Percentiles rank a stretch among this genome's conserved stretches.
These are phyloP conservation scores for Nothophytophthora sp. DNA, from an alignment of 352 stramenopile species.

Conservation along the genomic window DNA sequence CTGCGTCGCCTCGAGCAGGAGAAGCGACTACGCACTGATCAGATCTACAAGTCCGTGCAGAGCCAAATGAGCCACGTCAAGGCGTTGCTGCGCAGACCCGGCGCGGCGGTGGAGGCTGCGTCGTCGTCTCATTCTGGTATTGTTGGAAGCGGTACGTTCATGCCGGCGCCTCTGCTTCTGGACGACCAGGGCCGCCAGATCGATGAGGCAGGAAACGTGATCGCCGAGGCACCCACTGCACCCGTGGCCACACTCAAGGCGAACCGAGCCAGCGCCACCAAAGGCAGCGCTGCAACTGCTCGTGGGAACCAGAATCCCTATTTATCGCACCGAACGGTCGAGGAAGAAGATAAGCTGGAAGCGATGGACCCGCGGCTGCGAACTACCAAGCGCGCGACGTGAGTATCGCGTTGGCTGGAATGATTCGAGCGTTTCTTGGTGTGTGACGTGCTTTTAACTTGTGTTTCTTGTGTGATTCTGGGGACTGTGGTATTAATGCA, in stretches of 20 bases:
- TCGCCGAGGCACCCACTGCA: slow-evolving; percentile 41
- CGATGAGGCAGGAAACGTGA: slow-evolving; percentile 70
- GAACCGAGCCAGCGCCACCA: slow-evolving; percentile 38
- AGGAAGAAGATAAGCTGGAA: slow-evolving; percentile 75
- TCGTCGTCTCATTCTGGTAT: neutral
- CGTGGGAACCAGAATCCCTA: slow-evolving; percentile 81
- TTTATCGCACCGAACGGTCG: slow-evolving; percentile 70
- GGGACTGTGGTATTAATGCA: slow-evolving; percentile 22
- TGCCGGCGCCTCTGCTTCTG: slow-evolving; percentile 76
- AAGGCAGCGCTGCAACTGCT: slow-evolving; percentile 18
- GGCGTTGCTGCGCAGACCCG: slow-evolving; percentile 55
- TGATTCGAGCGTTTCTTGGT: slow-evolving; percentile 7
- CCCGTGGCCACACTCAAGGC: slow-evolving; percentile 53
- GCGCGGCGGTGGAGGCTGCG: slow-evolving; percentile 5
- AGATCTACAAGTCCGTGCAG: slow-evolving; percentile 86
- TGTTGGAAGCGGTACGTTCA: slow-evolving; percentile 39
- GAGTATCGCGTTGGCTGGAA: slow-evolving; percentile 24
- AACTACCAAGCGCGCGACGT: slow-evolving; percentile 80
- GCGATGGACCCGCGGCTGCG: slow-evolving; percentile 75
- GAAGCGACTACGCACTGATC: slow-evolving; percentile 63
- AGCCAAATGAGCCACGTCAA: slow-evolving; percentile 84
- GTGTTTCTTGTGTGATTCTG: slow-evolving; percentile 7
- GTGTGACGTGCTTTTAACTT: slow-evolving; percentile 13
- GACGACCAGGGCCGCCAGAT: slow-evolving; percentile 82
- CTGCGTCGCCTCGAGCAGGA: slow-evolving; percentile 46